phyloP scores from a whole-genome alignment of 2,329 filamentous ascomycete genomes.

The Penicillium paneum region DNA sequence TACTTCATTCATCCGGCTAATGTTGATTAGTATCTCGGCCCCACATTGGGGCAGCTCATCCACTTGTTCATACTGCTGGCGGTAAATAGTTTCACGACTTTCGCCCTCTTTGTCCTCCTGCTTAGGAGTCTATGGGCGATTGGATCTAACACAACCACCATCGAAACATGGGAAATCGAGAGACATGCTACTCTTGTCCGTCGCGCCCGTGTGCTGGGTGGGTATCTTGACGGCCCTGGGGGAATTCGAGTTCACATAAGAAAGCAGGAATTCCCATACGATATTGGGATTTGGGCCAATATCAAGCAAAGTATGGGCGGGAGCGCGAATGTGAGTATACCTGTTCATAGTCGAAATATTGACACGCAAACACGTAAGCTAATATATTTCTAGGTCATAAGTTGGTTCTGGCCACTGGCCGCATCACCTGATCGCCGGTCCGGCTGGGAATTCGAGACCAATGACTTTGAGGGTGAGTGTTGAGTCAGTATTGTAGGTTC shows the following conservation, averaged over 20 bases:
- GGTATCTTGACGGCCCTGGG: slow-evolving; percentile 57
- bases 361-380: neutral
- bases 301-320: slow-evolving; percentile 59
- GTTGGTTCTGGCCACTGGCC: slow-evolving; percentile 62
- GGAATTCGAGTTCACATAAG: slow-evolving; percentile 53
- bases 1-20: neutral
- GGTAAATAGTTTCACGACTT: slow-evolving; percentile 56
- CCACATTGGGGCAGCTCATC: slow-evolving; percentile 50
- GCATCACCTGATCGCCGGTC: slow-evolving; percentile 46
- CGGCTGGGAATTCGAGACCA: slow-evolving; percentile 54
- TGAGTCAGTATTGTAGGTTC: neutral
- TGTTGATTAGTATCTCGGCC: slow-evolving; percentile 56
- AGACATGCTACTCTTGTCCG: slow-evolving; percentile 47
- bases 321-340: slow-evolving; percentile 41
- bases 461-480: slow-evolving; percentile 57
- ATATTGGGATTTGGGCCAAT: slow-evolving; percentile 61
- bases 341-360: neutral
- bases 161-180: slow-evolving; percentile 61
- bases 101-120: slow-evolving; percentile 55
- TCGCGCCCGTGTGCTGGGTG: slow-evolving; percentile 51
- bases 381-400: slow-evolving; percentile 39
- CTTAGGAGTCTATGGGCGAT: slow-evolving; percentile 55
- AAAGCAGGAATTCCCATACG: slow-evolving; percentile 64
- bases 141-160: slow-evolving; percentile 59
- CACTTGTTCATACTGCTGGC: slow-evolving; percentile 56